A percentile compares a stretch with the other conserved stretches of the same genome.
phyloP scores from a whole-genome alignment of 164 flowering plant species.

The Litsea cubeba region DNA sequence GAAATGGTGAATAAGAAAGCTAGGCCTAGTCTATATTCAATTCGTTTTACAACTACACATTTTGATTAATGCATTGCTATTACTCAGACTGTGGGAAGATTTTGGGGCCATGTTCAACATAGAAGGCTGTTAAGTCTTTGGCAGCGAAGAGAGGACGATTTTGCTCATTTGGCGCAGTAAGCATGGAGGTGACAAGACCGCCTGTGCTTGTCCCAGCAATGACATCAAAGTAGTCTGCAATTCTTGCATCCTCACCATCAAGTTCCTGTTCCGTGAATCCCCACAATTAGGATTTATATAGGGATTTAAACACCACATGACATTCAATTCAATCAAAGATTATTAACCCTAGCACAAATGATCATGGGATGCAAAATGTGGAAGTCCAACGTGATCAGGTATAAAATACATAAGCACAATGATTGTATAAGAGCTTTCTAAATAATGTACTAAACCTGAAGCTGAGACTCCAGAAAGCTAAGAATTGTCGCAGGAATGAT shows the following conservation, averaged over 20 bases:
- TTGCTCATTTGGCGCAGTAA: conserved; percentile 6
- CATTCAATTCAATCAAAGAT: too few relatives aligned
- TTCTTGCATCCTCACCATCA: conserved; percentile 11
- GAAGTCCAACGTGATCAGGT: background rate
- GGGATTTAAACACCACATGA: background rate
- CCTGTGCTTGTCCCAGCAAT: conserved; percentile 14
- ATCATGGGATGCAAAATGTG: background rate
- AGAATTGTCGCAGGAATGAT: conserved; percentile 10
- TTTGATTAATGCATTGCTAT: background rate
- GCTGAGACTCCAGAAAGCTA: conserved; percentile 8
- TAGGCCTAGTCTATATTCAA: background rate
- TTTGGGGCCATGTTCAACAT: conserved; percentile 7
- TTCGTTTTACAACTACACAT: background rate
- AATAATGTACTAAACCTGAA: conserved; percentile 3
- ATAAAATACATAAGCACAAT: too few relatives aligned
- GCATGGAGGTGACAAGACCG: conserved; percentile 7
- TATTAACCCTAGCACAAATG: background rate
- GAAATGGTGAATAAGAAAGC: background rate
- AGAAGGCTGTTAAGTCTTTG: background rate
- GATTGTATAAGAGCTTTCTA: background rate
- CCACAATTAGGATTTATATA: background rate
- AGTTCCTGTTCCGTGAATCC: conserved; percentile 3
- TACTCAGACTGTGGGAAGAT: conserved; percentile 10
- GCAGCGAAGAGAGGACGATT: conserved; percentile 10
- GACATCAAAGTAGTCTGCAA: conserved; percentile 13